Evolutionary conservation across 345 rosid genomes (phyloP).

Genomic region (Eucalyptus shirleyi): DNA sequence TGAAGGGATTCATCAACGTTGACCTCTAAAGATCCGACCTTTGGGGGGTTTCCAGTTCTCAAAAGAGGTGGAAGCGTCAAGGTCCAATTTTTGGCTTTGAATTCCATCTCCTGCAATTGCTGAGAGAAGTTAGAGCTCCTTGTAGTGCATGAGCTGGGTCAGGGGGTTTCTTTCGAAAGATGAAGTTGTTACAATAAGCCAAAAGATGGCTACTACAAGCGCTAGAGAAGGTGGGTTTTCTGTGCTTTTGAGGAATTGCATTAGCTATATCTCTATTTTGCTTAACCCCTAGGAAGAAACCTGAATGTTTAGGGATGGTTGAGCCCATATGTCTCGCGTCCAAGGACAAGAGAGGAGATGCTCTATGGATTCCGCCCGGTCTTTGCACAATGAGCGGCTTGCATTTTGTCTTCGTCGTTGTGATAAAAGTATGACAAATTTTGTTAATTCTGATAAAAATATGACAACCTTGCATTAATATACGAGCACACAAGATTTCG

Average conservation of each 20-base stretch:
- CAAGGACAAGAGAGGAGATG: background rate
- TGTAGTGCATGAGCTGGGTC: too few relatives aligned
- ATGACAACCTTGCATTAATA: background rate
- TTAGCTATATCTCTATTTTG: background rate
- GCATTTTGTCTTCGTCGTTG: background rate
- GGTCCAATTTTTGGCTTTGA: too few relatives aligned
- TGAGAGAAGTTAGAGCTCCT: too few relatives aligned
- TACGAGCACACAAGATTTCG: background rate
- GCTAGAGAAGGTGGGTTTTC: background rate
- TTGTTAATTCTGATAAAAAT: background rate
- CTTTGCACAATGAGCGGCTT: background rate
- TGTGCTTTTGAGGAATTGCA: background rate
- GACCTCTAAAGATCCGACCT: too few relatives aligned
- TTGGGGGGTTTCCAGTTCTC: too few relatives aligned
- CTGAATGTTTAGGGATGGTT: background rate
- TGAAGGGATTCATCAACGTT: too few relatives aligned
- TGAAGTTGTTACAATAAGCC: background rate
- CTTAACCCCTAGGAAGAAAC: background rate
- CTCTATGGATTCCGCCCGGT: background rate
- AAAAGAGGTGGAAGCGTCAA: too few relatives aligned
- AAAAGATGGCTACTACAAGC: background rate
- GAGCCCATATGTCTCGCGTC: background rate
- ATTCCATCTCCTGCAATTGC: too few relatives aligned
- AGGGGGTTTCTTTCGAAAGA: too few relatives aligned
- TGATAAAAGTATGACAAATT: background rate